phyloP scores from a whole-genome alignment of 78 protist genomes.

The Dictyostelium intermedium region DNA sequence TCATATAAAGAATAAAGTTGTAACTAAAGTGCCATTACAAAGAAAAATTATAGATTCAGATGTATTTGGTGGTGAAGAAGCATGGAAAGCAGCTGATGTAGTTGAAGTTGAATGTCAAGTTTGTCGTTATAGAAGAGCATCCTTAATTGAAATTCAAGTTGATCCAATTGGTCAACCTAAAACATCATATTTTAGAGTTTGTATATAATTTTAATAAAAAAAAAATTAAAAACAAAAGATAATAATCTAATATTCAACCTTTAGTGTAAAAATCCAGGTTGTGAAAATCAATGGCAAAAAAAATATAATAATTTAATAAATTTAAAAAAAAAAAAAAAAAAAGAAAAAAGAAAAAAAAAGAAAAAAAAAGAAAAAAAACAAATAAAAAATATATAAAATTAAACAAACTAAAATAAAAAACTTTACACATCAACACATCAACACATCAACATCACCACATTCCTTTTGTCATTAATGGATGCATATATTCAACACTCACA shows the following conservation, averaged over 20 bases:
- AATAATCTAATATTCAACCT: too few species aligned
- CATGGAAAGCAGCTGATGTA: constrained; percentile 46
- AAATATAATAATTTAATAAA: background rate
- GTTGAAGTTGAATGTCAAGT: constrained; percentile 49
- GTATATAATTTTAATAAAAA: background rate
- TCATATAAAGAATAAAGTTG: constrained; percentile 44
- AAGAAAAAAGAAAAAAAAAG: background rate
- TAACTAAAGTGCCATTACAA: constrained; percentile 15
- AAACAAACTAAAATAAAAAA: too few species aligned
- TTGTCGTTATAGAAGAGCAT: constrained; percentile 34
- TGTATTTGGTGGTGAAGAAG: constrained; percentile 81
- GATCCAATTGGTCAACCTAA: constrained; percentile 47
- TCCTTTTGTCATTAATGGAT: too few species aligned
- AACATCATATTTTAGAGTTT: constrained; percentile 35
- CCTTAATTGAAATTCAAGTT: constrained; percentile 61
- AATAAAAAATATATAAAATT: too few species aligned
- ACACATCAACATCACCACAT: too few species aligned
- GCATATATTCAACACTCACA: too few species aligned
- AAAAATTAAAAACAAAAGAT: background rate
- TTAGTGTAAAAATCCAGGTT: background rate
- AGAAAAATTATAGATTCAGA: constrained; percentile 50
- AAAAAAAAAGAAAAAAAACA: background rate
- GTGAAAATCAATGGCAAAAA: constrained; percentile 1
- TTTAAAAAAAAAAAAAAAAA: background rate
- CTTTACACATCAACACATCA: too few species aligned